A percentile compares a stretch with the other conserved stretches of the same genome.
These are phyloP conservation scores for Papiliotrema fonsecae DNA, from an alignment of 1,284 basidiomycete species.

Conservation along the genomic window DNA sequence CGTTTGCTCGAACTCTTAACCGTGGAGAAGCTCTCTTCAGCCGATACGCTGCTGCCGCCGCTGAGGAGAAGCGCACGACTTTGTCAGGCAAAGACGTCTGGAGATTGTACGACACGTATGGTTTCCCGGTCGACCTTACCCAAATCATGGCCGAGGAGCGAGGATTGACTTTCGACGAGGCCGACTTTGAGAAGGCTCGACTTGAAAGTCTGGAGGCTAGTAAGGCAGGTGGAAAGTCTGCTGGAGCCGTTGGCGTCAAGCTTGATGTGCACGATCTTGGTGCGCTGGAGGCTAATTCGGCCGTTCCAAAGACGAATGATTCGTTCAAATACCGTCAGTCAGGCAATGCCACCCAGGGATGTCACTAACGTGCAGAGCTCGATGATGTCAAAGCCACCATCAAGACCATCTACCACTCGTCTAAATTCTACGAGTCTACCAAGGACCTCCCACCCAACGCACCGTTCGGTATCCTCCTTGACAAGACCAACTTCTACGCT, in stretches of 20 bases:
- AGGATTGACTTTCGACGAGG: constrained; percentile 76
- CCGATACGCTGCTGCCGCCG: constrained; percentile 72
- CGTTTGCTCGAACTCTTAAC: constrained; percentile 92
- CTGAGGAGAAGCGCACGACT: constrained; percentile 60
- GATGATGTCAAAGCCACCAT: constrained; percentile 73
- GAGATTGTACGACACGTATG: constrained; percentile 97
- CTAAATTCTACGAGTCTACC: constrained; percentile 70
- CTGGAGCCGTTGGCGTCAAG: constrained; percentile 66
- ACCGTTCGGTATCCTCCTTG: constrained; percentile 80
- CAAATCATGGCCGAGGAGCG: constrained; percentile 96
- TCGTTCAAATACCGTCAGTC: constrained; percentile 80
- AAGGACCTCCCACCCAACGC: constrained; percentile 57
- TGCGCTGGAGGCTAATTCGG: constrained; percentile 70
- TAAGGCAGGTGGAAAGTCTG: constrained; percentile 68
- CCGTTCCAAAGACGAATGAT: constrained; percentile 92
- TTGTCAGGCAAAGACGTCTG: constrained; percentile 91
- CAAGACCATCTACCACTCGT: constrained; percentile 81
- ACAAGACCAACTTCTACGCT: constrained; percentile 96
- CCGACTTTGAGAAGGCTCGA: constrained; percentile 86
- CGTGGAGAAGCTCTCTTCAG: constrained; percentile 96
- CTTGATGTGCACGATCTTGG: constrained; percentile 96
- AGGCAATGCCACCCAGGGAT: background rate
- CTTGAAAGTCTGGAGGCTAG: constrained; percentile 84
- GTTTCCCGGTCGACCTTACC: constrained; percentile 96
- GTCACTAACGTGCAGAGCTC: constrained; percentile 52